Evolutionary conservation across 768 basidiomycete species (phyloP), one percentile per base, ranked within the genome.

Genomic region (Boletus coccyginus): DNA sequence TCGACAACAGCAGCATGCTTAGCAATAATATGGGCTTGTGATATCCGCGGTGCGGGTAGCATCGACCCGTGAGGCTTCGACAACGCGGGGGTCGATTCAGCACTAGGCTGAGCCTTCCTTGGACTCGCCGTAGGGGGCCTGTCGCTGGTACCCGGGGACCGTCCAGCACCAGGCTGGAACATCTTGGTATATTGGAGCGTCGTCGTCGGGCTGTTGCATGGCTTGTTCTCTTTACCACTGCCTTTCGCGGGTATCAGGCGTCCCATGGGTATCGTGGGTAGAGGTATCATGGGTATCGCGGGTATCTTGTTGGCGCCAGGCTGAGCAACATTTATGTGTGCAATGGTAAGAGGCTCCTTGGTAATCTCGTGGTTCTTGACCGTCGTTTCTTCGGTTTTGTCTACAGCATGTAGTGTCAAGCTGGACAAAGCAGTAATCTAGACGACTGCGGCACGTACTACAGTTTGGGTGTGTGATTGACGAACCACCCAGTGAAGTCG

Each of bases 171-270:
- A 43, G 51, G 51, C 49, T 47, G 52, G 54, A 47, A 35, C 43
- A n/a, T 11, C 17, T 55, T 38, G 33, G 39, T 43, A 43, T 48
- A 5, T 21, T 35, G 55, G 51, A 41, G 9, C 45, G 52, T 57
- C 56, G 35, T 46, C 21, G 39, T 59, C 40, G 44, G 33, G 46
- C 52, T 31, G 3, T 42, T 44, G 44, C 42, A 40, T 38, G 52
- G 2, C 21, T 32, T 43, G 40, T 66, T 66, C 48, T 67, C 67
- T 39, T 69, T 61, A 24, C 46, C 46, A 46, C 43, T 52, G 31
- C 48, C 32, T 12, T 42, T 60, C 35, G 47, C n/a, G 17, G 39
- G 27, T 41, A 43, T 56, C n/a, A 10, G 3, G 50, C 52, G 52
- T 29, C 19, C 53, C 58, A 51, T 47, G 32, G 52, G 46, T 39